Conservation (phyloP, 176 grass and related monocot species). For the Zoysia pacifica region DNA sequence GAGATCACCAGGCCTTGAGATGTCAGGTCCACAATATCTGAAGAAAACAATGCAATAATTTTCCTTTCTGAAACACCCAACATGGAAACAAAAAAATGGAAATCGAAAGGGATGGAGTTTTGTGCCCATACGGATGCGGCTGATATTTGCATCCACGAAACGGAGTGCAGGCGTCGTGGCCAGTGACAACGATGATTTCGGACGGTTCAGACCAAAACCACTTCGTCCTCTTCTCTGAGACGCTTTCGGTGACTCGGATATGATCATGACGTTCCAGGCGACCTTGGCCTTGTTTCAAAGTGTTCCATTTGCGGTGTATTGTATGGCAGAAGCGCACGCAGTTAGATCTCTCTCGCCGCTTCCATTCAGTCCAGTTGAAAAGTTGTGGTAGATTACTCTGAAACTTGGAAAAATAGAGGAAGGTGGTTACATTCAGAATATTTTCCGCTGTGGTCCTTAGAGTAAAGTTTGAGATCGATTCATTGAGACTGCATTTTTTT, state of each 20-base stretch:
- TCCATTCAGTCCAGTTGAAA: not conserved
- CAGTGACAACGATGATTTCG: conserved; percentile 25
- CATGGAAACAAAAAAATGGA: conserved; percentile 3
- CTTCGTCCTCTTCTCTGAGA: not conserved
- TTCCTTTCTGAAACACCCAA: not conserved
- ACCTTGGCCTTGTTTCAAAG: not conserved
- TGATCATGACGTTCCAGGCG: conserved; percentile 37
- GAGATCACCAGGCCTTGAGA: conserved; percentile 24
- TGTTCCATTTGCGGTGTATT: not conserved
- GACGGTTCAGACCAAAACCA: conserved; percentile 11
- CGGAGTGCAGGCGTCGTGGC: conserved; percentile 1
- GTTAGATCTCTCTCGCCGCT: not conserved
- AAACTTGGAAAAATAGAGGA: not conserved
- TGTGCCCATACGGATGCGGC: not conserved
- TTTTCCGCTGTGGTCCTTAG: no score
- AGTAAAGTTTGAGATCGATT: no score
- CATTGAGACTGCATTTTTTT: not conserved
- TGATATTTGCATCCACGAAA: conserved; percentile 19
- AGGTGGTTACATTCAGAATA: not conserved
- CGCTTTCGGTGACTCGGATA: not conserved
- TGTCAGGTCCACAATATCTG: conserved; percentile 21
- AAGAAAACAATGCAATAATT: conserved; percentile 1
- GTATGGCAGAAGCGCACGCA: not conserved
- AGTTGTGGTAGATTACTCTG: not conserved
- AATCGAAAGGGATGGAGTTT: not conserved